Percentiles rank a stretch among this genome's conserved stretches.
Evolutionary conservation across 1,284 basidiomycete species (phyloP).

Genomic region (Puccinia coronata): DNA sequence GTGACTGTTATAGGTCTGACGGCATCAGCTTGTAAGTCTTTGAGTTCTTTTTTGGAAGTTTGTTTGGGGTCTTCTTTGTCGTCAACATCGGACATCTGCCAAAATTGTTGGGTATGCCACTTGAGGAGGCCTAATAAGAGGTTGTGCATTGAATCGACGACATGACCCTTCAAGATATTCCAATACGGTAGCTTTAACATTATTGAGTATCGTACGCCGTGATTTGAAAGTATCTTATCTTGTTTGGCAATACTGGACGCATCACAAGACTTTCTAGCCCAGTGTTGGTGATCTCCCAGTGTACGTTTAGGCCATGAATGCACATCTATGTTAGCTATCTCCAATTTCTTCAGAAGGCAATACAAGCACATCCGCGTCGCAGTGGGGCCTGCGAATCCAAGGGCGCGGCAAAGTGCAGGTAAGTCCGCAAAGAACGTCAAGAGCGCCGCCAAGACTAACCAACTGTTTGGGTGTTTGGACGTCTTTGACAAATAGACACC

Average conservation of each 20-base stretch:
- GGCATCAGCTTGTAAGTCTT: background rate
- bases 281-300: slow-evolving; percentile 1
- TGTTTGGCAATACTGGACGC: background rate
- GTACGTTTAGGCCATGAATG: background rate
- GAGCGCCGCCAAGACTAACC: slow-evolving; percentile 2
- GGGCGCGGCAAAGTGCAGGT: slow-evolving; percentile 43
- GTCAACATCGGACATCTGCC: slow-evolving; percentile 4
- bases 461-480: background rate
- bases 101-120: slow-evolving; percentile 29
- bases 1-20: background rate
- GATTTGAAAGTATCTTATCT: background rate
- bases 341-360: slow-evolving; percentile 24
- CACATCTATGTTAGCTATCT: slow-evolving; percentile 9
- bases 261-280: background rate
- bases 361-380: slow-evolving; percentile 44
- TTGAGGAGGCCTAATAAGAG: slow-evolving; percentile 7
- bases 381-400: slow-evolving; percentile 33
- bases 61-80: slow-evolving; percentile 13
- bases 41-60: background rate
- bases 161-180: slow-evolving; percentile 34
- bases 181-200: slow-evolving; percentile 32
- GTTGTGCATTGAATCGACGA: slow-evolving; percentile 38
- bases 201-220: slow-evolving; percentile 29
- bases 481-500: slow-evolving; percentile 53
- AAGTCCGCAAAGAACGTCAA: slow-evolving; percentile 50